Evolutionary conservation across 73 alveolate genomes (phyloP), one percentile per base, ranked within the genome.

Genomic region (Symbiodinium natans): DNA sequence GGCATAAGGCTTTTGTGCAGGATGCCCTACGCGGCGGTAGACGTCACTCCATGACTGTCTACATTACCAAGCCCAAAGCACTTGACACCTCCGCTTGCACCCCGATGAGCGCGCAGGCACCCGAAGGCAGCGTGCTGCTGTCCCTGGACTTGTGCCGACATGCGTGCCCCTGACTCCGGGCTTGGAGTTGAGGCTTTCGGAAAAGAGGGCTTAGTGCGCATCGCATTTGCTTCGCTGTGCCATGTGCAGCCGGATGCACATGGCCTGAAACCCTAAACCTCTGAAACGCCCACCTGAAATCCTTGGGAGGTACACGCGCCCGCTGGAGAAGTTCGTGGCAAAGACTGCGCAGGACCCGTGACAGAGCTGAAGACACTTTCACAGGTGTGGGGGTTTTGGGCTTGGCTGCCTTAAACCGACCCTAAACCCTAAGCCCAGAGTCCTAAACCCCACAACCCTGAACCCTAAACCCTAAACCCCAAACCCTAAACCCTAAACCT

Each of bases 81-180:
- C n/a, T n/a, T n/a, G n/a, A n/a, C n/a, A n/a, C n/a, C n/a, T n/a
- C n/a, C n/a, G n/a, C n/a, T n/a, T n/a, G n/a, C n/a, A n/a, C n/a
- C n/a, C n/a, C n/a, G n/a, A 52, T 6, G 23, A 21, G 71, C 71
- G 23, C 31, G 23, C 15, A 86, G 93, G 93, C 93, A 19, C 93
- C 93, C 6, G 93, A 86, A 36, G 93, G 82, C 29, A 86, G 93
- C 82, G 93, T 86, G 83, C 93, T 86, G 82, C 93, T 86, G 82
- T 86, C 93, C 38, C 36, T 86, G 82, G 93, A 86, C 82, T 33
- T 86, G 82, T 68, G 93, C 40, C 93, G 56, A 1, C 93, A 86
- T 38, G 82, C 38, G 93, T 86, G 48, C 82, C 80, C 43, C 71
- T 52, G 71, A 52, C 71, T 15, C 0, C 23, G 71, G n/a, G 68